Conservation (phyloP, 495 filamentous ascomycete species). For the Durotheca rogersii region DNA sequence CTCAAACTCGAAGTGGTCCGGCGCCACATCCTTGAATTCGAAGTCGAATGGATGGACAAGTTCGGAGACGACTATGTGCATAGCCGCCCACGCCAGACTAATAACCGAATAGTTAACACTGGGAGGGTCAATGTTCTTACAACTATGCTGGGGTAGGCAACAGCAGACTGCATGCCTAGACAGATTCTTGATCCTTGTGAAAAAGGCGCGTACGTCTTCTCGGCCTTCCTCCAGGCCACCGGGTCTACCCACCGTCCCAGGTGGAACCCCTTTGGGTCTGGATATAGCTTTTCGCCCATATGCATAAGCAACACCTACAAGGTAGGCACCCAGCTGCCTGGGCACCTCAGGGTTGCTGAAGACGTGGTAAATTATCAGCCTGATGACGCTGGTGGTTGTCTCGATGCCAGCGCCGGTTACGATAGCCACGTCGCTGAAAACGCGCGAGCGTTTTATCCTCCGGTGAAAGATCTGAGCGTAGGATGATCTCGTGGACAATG, state of each 20-base stretch:
- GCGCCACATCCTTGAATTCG: slow-evolving; percentile 12
- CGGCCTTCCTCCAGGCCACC: neutral
- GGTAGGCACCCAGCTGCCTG: slow-evolving; percentile 22
- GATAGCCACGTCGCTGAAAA: slow-evolving; percentile 27
- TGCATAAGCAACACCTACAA: slow-evolving; percentile 38
- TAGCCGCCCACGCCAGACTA: slow-evolving; percentile 36
- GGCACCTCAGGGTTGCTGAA: slow-evolving; percentile 26
- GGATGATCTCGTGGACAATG: slow-evolving; percentile 32
- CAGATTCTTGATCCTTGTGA: slow-evolving; percentile 18
- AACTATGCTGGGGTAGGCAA: too few species aligned
- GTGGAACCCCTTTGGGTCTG: slow-evolving; percentile 37
- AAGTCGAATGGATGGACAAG: slow-evolving; percentile 30
- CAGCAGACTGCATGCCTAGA: slow-evolving; percentile 18
- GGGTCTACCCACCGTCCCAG: slow-evolving; percentile 45
- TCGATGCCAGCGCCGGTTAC: slow-evolving; percentile 33
- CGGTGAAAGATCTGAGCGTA: slow-evolving; percentile 28
- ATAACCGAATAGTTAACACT: neutral
- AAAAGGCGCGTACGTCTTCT: slow-evolving; percentile 26
- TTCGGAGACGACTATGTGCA: slow-evolving; percentile 28
- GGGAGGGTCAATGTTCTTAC: too few species aligned
- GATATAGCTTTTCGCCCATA: slow-evolving; percentile 30
- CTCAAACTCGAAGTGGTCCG: slow-evolving; percentile 27
- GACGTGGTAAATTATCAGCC: slow-evolving; percentile 31
- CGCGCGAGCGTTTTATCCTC: slow-evolving; percentile 29
- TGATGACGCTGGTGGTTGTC: slow-evolving; percentile 28